Evolutionary conservation across 192 early-diverging fungal species (phyloP), one percentile per base, ranked within the genome.

Genomic region (Backusella parvicylindrica): DNA sequence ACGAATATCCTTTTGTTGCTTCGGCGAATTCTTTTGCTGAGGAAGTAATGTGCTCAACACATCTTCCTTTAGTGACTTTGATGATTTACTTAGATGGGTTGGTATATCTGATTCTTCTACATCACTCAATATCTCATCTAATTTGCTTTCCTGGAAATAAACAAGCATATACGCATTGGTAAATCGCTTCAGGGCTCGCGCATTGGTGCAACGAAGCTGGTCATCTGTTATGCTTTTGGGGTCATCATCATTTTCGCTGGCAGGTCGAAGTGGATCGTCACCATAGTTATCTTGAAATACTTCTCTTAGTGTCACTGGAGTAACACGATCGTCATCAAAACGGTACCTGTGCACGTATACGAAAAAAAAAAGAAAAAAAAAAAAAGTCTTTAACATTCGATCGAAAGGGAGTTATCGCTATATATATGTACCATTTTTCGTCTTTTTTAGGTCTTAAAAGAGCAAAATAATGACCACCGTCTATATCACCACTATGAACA

Each of bases 101-200:
- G 96, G 97, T 70, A 96, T 91, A 37, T 97, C 95, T 12, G 79
- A 75, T 16, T 86, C 84, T 18, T 84, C 81, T 3, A 93, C 77
- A 28, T 88, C 85, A 11, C 82, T 80, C 68, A 98, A 82, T 30
- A 98, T 88, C 23, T 87, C 74, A 50, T 92, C 92, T 68, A 92
- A 77, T 74, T 91, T 86, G 6, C 83, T 73, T 76, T 94, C 88
- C 70, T 95, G 92, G 60, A 99, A 89, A 76, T 99, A 99, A 31
- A 98, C 96, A 79, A 99, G 86, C 97, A 99, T 98, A 87, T 99
- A 99, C 12, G 98, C 98, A 75, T 98, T 99, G 6, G 94, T 96
- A 76, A 94, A 97, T 30, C 95, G 91, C 79, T 95, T 97, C 68
- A 84, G 32, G 38, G 79, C 32, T 3, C 37, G 21, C 4, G 38